Percentiles rank a stretch among this genome's conserved stretches.
These are phyloP conservation scores for Xylaria arbuscula DNA, from an alignment of 2,329 filamentous ascomycete genomes.

Conservation along the genomic window DNA sequence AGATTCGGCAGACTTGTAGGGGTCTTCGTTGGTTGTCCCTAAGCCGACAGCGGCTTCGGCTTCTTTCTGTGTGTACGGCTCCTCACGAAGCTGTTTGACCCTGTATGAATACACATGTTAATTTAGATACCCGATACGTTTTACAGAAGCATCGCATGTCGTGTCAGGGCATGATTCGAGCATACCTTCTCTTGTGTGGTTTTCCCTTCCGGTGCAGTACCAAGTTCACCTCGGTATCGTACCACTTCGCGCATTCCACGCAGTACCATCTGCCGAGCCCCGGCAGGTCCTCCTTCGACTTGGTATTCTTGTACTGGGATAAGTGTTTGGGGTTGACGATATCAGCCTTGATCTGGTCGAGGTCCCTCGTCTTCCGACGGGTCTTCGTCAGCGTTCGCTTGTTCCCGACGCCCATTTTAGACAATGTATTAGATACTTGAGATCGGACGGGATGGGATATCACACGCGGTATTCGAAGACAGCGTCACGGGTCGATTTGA, in stretches of 20 bases:
- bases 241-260: conserved; percentile 94
- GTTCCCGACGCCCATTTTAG: conserved; percentile 74
- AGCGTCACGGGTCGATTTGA: conserved; percentile 8
- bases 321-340: conserved; percentile 83
- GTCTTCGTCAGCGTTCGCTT: conserved; percentile 79
- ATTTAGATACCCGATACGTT: conserved; percentile 31
- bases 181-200: conserved; percentile 88
- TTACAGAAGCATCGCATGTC: not conserved
- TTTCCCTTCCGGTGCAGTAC: conserved; percentile 84
- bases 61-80: conserved; percentile 86
- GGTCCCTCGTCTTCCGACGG: conserved; percentile 78
- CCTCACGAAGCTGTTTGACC: conserved; percentile 82
- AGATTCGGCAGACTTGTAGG: conserved; percentile 42
- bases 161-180: conserved; percentile 9
- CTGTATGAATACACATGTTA: conserved; percentile 63
- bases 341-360: conserved; percentile 92
- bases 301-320: conserved; percentile 78
- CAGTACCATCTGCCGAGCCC: conserved; percentile 89
- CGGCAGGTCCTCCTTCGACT: conserved; percentile 86
- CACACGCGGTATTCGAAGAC: not conserved
- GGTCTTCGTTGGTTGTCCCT: conserved; percentile 72
- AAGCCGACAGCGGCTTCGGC: conserved; percentile 84
- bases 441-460: not conserved
- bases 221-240: conserved; percentile 84
- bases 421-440: not conserved